These are phyloP conservation scores for Kwoniella pini DNA, from an alignment of 768 basidiomycete genomes.

Conservation along the genomic window DNA sequence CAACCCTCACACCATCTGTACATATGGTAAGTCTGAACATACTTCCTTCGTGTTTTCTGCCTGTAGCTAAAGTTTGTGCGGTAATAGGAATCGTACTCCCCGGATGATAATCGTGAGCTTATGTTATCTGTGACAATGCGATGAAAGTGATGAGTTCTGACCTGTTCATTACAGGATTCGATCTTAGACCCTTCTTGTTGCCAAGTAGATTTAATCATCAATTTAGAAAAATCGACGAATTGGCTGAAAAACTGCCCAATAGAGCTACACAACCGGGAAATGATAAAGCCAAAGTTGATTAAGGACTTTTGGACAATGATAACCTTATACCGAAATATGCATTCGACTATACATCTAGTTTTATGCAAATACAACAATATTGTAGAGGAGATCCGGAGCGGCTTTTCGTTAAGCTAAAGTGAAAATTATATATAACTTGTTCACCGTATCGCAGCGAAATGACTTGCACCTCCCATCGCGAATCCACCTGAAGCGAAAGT, in stretches of 20 bases:
- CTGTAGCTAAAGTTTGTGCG: neutral
- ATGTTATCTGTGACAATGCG: too few relatives aligned
- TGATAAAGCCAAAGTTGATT: conserved; percentile 56
- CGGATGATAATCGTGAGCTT: conserved; percentile 82
- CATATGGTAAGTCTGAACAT: conserved; percentile 40
- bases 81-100: conserved; percentile 85
- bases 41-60: neutral
- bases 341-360: too few relatives aligned
- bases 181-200: conserved; percentile 93
- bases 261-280: conserved; percentile 42
- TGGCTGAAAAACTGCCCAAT: conserved; percentile 70
- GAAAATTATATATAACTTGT: neutral
- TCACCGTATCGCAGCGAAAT: conserved; percentile 6
- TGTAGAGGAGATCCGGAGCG: too few relatives aligned
- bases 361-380: too few relatives aligned
- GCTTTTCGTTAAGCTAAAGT: too few relatives aligned
- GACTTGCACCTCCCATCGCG: conserved; percentile 6
- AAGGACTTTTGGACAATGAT: neutral
- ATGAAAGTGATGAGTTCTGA: too few relatives aligned
- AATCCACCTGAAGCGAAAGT: conserved; percentile 12
- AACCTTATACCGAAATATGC: neutral
- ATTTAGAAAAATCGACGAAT: conserved; percentile 89
- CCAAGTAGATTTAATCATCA: conserved; percentile 95
- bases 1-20: conserved; percentile 47
- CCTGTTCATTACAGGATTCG: conserved; percentile 68